Evolutionary conservation across 2,329 filamentous ascomycete genomes (phyloP).

Genomic region (Phaeosphaeria sp.): DNA sequence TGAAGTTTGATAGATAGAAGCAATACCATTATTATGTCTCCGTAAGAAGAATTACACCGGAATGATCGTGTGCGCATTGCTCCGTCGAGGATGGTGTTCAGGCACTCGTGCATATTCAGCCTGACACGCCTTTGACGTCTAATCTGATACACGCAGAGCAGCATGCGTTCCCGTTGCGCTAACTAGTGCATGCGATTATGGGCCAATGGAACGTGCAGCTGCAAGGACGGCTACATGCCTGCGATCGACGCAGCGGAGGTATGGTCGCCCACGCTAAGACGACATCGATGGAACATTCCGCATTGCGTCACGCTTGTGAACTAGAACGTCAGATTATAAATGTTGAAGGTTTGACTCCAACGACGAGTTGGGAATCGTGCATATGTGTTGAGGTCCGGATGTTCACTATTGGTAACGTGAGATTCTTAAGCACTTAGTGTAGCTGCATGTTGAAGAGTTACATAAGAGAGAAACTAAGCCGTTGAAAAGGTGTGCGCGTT

Average conservation of each 20-base stretch:
- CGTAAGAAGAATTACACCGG: not conserved
- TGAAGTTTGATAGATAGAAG: constrained; percentile 22
- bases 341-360: not conserved
- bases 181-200: not conserved
- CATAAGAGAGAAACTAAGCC: not conserved
- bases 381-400: constrained; percentile 3
- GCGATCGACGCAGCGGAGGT: not conserved
- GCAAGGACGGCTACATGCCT: not conserved
- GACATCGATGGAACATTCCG: constrained; percentile 5
- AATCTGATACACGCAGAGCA: not conserved
- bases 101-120: not conserved
- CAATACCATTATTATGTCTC: constrained; percentile 1
- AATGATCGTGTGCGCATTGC: not conserved
- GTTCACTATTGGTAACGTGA: not conserved
- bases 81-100: not conserved
- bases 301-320: constrained; percentile 15
- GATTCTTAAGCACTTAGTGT: not conserved
- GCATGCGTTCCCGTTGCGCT: not conserved
- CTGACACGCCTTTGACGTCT: not conserved
- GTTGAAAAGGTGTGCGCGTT: not conserved
- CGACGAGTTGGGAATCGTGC: constrained; percentile 1
- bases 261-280: not conserved
- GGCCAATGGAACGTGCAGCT: not conserved
- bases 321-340: constrained; percentile 6
- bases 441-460: not conserved